phyloP scores from a whole-genome alignment of 306 rosid genomes.

The Vigna mungo region DNA sequence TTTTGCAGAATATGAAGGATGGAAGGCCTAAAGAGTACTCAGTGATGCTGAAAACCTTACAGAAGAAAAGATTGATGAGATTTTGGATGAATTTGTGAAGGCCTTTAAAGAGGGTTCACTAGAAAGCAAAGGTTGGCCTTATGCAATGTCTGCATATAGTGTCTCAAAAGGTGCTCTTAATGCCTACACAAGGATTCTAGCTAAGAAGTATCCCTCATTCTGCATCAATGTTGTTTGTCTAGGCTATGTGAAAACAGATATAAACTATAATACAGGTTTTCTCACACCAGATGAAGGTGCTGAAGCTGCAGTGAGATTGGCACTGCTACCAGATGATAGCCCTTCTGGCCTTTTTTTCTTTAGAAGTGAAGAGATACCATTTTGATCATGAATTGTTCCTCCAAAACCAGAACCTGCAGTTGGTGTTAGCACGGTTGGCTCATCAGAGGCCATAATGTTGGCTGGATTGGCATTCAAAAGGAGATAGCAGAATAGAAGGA shows the following conservation, averaged over 20 bases:
- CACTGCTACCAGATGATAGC: conserved; percentile 46
- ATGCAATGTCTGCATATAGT: conserved; percentile 28
- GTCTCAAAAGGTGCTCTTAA: conserved; percentile 60
- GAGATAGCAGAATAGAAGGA: too few species aligned
- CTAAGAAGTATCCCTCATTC: conserved; percentile 43
- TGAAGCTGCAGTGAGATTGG: conserved; percentile 57
- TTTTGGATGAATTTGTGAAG: conserved; percentile 48
- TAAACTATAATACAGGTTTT: conserved; percentile 44
- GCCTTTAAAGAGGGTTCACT: conserved; percentile 54
- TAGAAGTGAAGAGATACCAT: conserved; percentile 41
- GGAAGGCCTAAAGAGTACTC: conserved; percentile 51
- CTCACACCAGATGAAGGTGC: conserved; percentile 66
- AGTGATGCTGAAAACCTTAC: conserved; percentile 54
- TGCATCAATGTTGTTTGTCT: conserved; percentile 53
- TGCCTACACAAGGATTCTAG: conserved; percentile 60
- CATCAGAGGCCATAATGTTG: too few species aligned
- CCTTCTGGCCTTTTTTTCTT: conserved; percentile 46
- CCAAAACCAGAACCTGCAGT: conserved; percentile 5
- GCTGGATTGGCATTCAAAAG: too few species aligned
- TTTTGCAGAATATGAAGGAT: conserved; percentile 47
- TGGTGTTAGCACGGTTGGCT: too few species aligned
- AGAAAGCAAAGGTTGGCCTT: conserved; percentile 59
- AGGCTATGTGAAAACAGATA: conserved; percentile 55
- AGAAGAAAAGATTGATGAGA: conserved; percentile 54
- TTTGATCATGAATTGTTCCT: conserved; percentile 28